A percentile compares a stretch with the other conserved stretches of the same genome.
Evolutionary conservation across 2,329 filamentous ascomycete genomes (phyloP).

Genomic region (Ploettnerulaceae sp.): DNA sequence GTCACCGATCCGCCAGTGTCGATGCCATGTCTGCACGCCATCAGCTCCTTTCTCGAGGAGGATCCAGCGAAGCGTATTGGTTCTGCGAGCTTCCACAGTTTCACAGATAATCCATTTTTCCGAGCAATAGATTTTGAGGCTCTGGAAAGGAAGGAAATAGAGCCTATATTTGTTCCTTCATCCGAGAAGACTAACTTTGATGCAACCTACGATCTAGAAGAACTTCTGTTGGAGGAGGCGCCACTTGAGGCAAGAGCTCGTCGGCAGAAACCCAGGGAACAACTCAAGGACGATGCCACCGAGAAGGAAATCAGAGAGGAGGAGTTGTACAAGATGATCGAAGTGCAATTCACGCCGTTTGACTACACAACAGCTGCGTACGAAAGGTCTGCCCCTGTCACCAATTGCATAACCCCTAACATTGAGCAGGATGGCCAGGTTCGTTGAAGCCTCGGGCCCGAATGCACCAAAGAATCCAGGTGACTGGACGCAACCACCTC

Average conservation of each 20-base stretch:
- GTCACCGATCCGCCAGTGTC: slow-evolving; percentile 88
- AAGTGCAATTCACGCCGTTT: slow-evolving; percentile 88
- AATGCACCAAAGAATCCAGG: slow-evolving; percentile 17
- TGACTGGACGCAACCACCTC: slow-evolving; percentile 18
- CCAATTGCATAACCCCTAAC: slow-evolving; percentile 10
- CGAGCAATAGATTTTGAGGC: slow-evolving; percentile 76
- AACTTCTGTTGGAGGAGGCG: slow-evolving; percentile 87
- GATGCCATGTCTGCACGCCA: slow-evolving; percentile 81
- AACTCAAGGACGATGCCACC: slow-evolving; percentile 88
- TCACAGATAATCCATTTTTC: slow-evolving; percentile 88
- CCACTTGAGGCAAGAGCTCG: slow-evolving; percentile 88
- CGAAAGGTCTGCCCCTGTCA: slow-evolving; percentile 54
- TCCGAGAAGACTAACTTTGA: slow-evolving; percentile 99
- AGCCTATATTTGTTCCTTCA: slow-evolving; percentile 87
- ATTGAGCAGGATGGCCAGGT: slow-evolving; percentile 28
- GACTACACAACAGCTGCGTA: slow-evolving; percentile 86
- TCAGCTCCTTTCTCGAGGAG: slow-evolving; percentile 75
- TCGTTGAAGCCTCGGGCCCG: slow-evolving; percentile 32
- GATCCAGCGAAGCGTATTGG: slow-evolving; percentile 80
- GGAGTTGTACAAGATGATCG: slow-evolving; percentile 89
- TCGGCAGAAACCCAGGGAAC: slow-evolving; percentile 88
- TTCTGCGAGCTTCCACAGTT: slow-evolving; percentile 74
- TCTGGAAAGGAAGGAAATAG: slow-evolving; percentile 79
- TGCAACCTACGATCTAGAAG: slow-evolving; percentile 94
- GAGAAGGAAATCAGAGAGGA: slow-evolving; percentile 93